These are phyloP conservation scores for Talaromyces sp. DNA, from an alignment of 2,329 filamentous ascomycete species.

Conservation along the genomic window DNA sequence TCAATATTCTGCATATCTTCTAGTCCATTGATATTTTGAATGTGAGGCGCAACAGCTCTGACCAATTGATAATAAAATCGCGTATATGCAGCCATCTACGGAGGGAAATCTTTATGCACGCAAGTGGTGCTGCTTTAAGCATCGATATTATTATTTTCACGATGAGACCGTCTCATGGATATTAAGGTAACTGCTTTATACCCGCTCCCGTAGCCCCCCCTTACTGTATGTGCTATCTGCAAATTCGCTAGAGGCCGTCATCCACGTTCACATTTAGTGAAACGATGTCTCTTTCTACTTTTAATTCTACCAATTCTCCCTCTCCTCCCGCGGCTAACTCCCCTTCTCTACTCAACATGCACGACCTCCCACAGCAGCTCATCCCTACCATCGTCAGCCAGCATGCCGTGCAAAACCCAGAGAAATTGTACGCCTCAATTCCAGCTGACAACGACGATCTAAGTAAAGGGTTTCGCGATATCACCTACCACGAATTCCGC, in stretches of 20 bases:
- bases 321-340: not conserved
- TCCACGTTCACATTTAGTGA: no score
- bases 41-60: no score
- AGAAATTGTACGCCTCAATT: constrained; percentile 17
- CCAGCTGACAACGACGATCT: constrained; percentile 18
- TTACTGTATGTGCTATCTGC: no score
- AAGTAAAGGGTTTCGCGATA: constrained; percentile 18
- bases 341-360: not conserved
- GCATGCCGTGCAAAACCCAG: constrained; percentile 11
- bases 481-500: constrained; percentile 23
- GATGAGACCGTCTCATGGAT: not conserved
- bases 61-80: no score
- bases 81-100: no score
- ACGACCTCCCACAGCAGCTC: not conserved
- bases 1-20: no score
- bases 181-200: not conserved
- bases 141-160: no score
- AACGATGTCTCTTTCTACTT: not conserved
- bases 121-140: no score
- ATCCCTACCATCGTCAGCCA: constrained; percentile 17
- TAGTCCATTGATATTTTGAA: no score
- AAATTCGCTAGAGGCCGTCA: no score
- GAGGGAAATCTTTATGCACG: no score
- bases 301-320: not conserved
- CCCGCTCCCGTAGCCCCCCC: no score